Base-by-base conservation (phyloP, 2,329 filamentous ascomycete genomes). In the Zymoseptoria ardabiliae region DNA sequence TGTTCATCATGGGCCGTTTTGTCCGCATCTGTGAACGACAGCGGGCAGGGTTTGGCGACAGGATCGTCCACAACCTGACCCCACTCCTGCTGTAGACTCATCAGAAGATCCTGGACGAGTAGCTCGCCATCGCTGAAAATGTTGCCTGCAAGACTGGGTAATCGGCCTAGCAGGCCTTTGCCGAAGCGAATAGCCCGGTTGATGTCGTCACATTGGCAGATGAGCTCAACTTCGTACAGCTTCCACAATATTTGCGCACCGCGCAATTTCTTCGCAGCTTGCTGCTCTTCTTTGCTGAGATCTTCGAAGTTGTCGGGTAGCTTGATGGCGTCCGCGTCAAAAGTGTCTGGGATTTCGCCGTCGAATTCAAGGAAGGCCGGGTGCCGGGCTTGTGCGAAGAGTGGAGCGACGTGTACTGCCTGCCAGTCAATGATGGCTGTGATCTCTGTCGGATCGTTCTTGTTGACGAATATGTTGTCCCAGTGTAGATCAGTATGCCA, bases 381-480 rank as follows among this genome's bases (percentile, higher is more conserved):
- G 20, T 56, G 53, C 10, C 59, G 52, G 53, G 56, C 59, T 56
- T 61, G 56, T 41, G 25, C 30, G 28, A 58, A 61, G 35, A 61
- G 53, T 9, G 59, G 56, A 49, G 56, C 56, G 21, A 58, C 23
- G 22, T 58, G 28, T 22, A 54, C 50, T 51, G 48, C 51, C 65
- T 75, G 68, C 72, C 71, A 75, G 58, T 74, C 71, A 28, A 75
- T 73, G 59, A 73, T 70, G 30, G 64, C 65, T n/a, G 70, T 66
- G 53, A 73, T 69, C 54, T 63, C 61, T 56, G 67, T 69, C 5
- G 70, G 69, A 48, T 71, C 61, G 50, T 63, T 63, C 55, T 65
- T 58, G 52, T 71, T 67, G 50, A 73, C 68, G 59, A 74, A 73
- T 53, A 74, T 71, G 59, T 73, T 74, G 20, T 68, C 66, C 48